These are phyloP conservation scores for Diaporthe capsici DNA, from an alignment of 2,329 filamentous ascomycete species.

Conservation along the genomic window DNA sequence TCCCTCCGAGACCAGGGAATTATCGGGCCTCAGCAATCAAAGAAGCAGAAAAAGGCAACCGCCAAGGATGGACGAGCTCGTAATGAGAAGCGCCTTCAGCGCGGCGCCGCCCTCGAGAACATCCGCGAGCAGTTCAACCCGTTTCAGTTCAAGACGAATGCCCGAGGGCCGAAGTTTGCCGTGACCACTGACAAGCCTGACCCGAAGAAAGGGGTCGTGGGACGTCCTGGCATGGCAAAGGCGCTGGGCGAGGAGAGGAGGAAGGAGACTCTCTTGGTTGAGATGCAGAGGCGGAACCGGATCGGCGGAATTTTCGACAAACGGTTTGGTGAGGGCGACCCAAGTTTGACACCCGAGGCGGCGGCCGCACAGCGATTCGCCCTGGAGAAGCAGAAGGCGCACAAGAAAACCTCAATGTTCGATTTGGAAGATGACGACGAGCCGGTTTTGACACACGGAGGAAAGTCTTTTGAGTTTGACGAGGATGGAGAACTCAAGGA, in stretches of 20 bases:
- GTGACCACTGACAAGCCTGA: constrained; percentile 78
- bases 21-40: constrained; percentile 91
- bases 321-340: constrained; percentile 95
- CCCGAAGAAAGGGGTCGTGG: constrained; percentile 72
- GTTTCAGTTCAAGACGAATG: constrained; percentile 90
- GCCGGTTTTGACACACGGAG: constrained; percentile 84
- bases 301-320: constrained; percentile 93
- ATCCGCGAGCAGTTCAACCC: constrained; percentile 98
- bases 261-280: constrained; percentile 85
- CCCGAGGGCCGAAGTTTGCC: constrained; percentile 86
- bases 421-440: constrained; percentile 88
- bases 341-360: constrained; percentile 93
- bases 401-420: constrained; percentile 86
- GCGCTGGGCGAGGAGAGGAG: constrained; percentile 88
- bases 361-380: constrained; percentile 93
- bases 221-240: constrained; percentile 86
- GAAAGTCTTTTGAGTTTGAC: constrained; percentile 79
- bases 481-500: constrained; percentile 69
- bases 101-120: constrained; percentile 81
- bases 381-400: constrained; percentile 83
- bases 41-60: constrained; percentile 89
- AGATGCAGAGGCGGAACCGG: constrained; percentile 91
- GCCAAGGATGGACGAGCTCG: constrained; percentile 76
- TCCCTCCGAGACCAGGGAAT: constrained; percentile 92
- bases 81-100: constrained; percentile 80